These are phyloP conservation scores for Talaromyces islandicus DNA, from an alignment of 2,329 filamentous ascomycete species.

Conservation along the genomic window DNA sequence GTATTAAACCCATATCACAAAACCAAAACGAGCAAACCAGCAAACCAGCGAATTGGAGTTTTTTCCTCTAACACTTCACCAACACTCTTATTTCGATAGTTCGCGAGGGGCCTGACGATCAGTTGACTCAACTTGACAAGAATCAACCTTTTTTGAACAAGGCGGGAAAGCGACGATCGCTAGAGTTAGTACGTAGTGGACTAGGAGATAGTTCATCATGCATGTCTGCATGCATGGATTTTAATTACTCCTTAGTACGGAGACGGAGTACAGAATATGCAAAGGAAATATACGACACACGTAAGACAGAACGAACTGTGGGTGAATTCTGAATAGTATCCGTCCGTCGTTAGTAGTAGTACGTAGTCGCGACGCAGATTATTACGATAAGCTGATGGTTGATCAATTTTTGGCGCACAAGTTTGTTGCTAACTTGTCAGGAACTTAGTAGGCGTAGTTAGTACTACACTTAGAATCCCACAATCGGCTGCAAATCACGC, in stretches of 20 bases:
- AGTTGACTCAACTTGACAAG: too few species aligned
- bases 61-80: background rate
- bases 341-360: background rate
- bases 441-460: too few species aligned
- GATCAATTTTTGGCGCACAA: background rate
- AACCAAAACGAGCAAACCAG: too few species aligned
- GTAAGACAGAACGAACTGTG: background rate
- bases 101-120: background rate
- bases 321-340: background rate
- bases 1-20: too few species aligned
- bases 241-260: background rate
- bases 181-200: background rate
- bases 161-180: background rate
- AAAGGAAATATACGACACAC: background rate
- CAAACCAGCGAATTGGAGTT: background rate
- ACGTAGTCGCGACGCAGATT: background rate
- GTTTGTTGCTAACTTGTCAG: background rate
- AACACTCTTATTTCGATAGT: background rate
- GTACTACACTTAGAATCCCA: background rate
- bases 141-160: background rate
- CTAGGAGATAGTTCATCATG: background rate
- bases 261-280: background rate
- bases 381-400: background rate
- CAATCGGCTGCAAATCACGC: background rate
- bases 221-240: background rate